phyloP scores from a whole-genome alignment of 176 grass and related monocot genomes.

The Phyllostachys edulis region DNA sequence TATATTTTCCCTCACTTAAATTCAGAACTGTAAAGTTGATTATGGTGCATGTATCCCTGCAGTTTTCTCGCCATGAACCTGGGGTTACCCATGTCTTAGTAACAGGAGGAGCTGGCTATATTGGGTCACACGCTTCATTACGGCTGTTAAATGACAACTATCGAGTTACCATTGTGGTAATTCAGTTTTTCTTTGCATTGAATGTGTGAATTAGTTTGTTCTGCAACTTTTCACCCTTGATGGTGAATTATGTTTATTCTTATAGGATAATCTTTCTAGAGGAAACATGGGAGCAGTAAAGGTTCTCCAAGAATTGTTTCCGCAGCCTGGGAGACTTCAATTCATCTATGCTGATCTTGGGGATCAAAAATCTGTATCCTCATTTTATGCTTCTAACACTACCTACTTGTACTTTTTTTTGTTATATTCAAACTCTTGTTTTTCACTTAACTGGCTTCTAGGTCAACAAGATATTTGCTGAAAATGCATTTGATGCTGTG shows the following conservation, averaged over 20 bases:
- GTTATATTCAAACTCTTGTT: constrained; percentile 10
- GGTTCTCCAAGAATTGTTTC: constrained; percentile 67
- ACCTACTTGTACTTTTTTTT: not conserved
- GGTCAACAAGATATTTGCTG: constrained; percentile 71
- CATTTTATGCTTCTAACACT: constrained; percentile 30
- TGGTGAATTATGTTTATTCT: constrained; percentile 1
- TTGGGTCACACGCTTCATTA: constrained; percentile 76
- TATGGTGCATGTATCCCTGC: constrained; percentile 23
- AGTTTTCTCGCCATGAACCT: constrained; percentile 73
- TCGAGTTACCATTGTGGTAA: constrained; percentile 86
- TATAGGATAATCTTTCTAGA: constrained; percentile 82
- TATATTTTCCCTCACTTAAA: not conserved
- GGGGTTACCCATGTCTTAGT: constrained; percentile 77
- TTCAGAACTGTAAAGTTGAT: constrained; percentile 22
- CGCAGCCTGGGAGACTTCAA: constrained; percentile 65
- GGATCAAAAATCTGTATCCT: constrained; percentile 75
- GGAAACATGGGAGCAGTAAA: constrained; percentile 77
- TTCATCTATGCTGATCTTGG: constrained; percentile 83
- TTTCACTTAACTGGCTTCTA: constrained; percentile 47
- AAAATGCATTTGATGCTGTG: constrained; percentile 85
- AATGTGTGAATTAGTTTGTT: constrained; percentile 27
- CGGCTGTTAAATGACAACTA: constrained; percentile 69
- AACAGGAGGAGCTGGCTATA: constrained; percentile 87
- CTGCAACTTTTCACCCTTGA: not conserved
- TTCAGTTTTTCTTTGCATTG: constrained; percentile 27